Evolutionary conservation across 352 stramenopile species (phyloP).

Genomic region (Globisporangium rhizosaccharum): DNA sequence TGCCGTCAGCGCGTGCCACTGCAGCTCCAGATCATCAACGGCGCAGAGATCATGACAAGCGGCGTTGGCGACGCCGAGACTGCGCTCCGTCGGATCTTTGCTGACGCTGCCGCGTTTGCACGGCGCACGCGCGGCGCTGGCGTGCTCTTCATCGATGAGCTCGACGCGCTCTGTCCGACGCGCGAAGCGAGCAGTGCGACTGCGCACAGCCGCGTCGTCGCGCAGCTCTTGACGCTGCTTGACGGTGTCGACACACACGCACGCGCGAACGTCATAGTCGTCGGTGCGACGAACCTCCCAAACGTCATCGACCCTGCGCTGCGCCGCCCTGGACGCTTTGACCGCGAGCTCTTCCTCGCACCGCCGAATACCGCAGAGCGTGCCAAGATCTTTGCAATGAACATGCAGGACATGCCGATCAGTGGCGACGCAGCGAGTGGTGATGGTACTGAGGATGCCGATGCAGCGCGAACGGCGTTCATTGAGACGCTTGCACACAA

Average conservation of each 20-base stretch:
- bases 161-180: slow-evolving; percentile 94
- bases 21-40: slow-evolving; percentile 70
- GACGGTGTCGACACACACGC: slow-evolving; percentile 81
- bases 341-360: slow-evolving; percentile 68
- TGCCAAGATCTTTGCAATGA: slow-evolving; percentile 59
- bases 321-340: slow-evolving; percentile 72
- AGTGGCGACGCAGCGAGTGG: background rate
- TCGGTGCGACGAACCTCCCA: slow-evolving; percentile 92
- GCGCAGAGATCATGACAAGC: slow-evolving; percentile 74
- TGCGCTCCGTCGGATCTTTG: slow-evolving; percentile 57
- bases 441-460: slow-evolving; percentile 4
- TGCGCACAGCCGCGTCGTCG: slow-evolving; percentile 83
- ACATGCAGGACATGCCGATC: slow-evolving; percentile 44
- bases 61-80: slow-evolving; percentile 66
- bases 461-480: slow-evolving; percentile 12
- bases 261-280: slow-evolving; percentile 89
- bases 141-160: slow-evolving; percentile 95
- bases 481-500: slow-evolving; percentile 35
- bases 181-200: slow-evolving; percentile 56
- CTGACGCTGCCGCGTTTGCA: slow-evolving; percentile 25
- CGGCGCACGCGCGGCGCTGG: slow-evolving; percentile 24
- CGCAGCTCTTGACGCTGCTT: slow-evolving; percentile 93
- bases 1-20: slow-evolving; percentile 44
- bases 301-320: slow-evolving; percentile 88
- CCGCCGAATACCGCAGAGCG: slow-evolving; percentile 37